Evolutionary conservation across 2,329 filamentous ascomycete species (phyloP), one percentile per base, ranked within the genome.

Genomic region (Pseudomassariella vexata): DNA sequence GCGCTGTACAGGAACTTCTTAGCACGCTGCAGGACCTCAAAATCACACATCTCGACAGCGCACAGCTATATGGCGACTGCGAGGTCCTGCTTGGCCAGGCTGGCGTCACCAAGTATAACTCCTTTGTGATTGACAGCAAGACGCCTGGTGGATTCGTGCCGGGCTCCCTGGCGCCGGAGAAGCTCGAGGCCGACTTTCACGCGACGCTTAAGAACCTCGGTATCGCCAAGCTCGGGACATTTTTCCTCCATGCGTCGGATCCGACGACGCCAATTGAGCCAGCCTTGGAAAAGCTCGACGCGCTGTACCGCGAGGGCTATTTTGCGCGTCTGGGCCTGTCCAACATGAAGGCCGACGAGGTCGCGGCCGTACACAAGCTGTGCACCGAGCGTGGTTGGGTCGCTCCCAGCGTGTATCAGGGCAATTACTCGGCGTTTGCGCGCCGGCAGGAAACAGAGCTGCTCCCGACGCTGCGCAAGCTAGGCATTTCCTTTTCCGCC

Each of bases 311-410:
- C 49, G 68, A 49, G 11, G 82, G 83, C 19, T 85, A 85, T 47
- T 88, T 90, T 47, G 72, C 81, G 11, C 67, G 75, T 31, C 59
- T 89, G 4, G 84, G 82, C 1, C 52, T 89, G 25, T 78, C 70
- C 43, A 89, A 89, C 53, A 88, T 74, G 48, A 79, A 82, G 0
- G 74, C 83, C 1, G 88, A 80, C 59, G 84, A 89, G 50, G 80
- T 89, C 3, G 83, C 83, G 0, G 82, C 30, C 17, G 18, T 35
- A 6, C 78, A 76, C 29, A 76, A 80, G 42, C 73, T 80, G 22
- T 84, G 78, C 59, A 74, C 76, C 36, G 69, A 76, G 53, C 71
- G 24, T 11, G 15, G 17, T 22, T 36, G 11, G 9, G 34, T 30
- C 1, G 21, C 16, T 16, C 34, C 34, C 6, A 14, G 20, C 2